Evolutionary conservation across 495 filamentous ascomycete species (phyloP), one percentile per base, ranked within the genome.

Genomic region (Talaromyces stipitatus): DNA sequence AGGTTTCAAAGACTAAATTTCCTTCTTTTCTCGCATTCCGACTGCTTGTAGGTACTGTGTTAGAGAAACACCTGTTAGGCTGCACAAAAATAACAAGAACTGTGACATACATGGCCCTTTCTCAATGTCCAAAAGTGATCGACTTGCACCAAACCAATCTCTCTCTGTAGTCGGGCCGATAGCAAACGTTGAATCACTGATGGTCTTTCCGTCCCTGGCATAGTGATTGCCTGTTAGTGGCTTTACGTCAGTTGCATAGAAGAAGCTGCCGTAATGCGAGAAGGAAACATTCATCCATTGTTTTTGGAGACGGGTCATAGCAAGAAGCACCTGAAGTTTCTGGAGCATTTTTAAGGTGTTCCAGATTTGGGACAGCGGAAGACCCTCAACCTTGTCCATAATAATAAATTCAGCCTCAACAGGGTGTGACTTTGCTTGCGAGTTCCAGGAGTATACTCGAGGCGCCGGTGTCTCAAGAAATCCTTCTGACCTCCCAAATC

Each of bases 361-460:
- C 70, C 70, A 72, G 12, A 69, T 60, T 54, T 61, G 45, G 14
- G 54, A 63, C n/a, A 71, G 61, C 33, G 64, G 63, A 48, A 67
- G 50, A 36, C 71, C 68, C 23, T 58, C 29, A 30, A 56, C 55
- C 59, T 66, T 65, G 11, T 70, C 64, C 70, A 70, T 72, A 29
- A 72, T 65, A 51, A 73, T 73, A 51, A 68, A 73, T 54, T 70
- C 70, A 56, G 69, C 62, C 14, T 61, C 66, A 14, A 73, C 68
- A 33, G 66, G 60, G 51, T 72, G 63, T 11, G 43, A 16, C 43
- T 62, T 29, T 4, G 64, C 64, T 36, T 46, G 58, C 18, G 64
- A 62, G 48, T 65, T 69, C 62, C 64, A 72, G 10, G 64, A 24
- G 27, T 65, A 54, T 8, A 69, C 67, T n/a, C 61, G 62, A 51